phyloP scores from a whole-genome alignment of 2,329 filamentous ascomycete genomes.

The Coniella vitis region DNA sequence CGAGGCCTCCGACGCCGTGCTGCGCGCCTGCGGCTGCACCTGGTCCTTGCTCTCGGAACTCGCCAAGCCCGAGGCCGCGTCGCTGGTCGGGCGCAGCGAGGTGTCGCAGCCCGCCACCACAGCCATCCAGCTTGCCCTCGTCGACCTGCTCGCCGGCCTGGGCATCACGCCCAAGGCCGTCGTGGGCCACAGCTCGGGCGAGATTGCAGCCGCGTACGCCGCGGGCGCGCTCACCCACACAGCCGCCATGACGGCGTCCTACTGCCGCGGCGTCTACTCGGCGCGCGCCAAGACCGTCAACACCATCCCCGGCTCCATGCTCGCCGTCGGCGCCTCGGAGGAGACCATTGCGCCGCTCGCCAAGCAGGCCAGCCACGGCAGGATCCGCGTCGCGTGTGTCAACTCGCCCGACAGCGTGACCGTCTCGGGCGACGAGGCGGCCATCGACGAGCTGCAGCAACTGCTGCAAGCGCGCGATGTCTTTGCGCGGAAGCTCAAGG shows the following conservation, averaged over 20 bases:
- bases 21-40: neutral
- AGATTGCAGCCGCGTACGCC: conserved; percentile 7
- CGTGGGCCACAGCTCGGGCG: conserved; percentile 23
- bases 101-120: conserved; percentile 25
- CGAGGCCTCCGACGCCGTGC: neutral
- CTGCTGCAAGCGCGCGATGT: conserved; percentile 14
- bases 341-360: conserved; percentile 7
- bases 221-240: neutral
- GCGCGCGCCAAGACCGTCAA: neutral
- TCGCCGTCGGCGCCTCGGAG: conserved; percentile 13
- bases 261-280: conserved; percentile 16
- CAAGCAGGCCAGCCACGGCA: conserved; percentile 11
- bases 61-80: neutral
- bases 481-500: conserved; percentile 26
- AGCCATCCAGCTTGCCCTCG: conserved; percentile 31
- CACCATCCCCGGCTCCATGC: conserved; percentile 14
- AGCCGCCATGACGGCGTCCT: conserved; percentile 8
- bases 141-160: conserved; percentile 25
- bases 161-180: conserved; percentile 22
- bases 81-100: conserved; percentile 9
- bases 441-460: conserved; percentile 19
- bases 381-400: conserved; percentile 17
- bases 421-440: conserved; percentile 24
- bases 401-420: conserved; percentile 24
- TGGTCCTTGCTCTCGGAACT: conserved; percentile 6